These are phyloP conservation scores for Przewalskia tangutica DNA, from an alignment of 257 asterid genomes.

Conservation along the genomic window DNA sequence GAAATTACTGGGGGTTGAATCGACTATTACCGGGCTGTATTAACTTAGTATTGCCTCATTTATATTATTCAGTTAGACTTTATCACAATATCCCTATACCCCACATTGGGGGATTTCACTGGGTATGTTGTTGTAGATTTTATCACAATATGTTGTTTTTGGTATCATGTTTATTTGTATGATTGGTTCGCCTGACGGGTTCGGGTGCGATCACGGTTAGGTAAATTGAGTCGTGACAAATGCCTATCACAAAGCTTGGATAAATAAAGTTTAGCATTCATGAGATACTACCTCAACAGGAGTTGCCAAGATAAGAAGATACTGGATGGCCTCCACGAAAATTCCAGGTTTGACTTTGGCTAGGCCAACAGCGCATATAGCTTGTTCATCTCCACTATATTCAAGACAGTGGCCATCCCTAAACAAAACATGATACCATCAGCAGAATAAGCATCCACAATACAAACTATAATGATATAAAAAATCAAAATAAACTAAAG, in stretches of 20 bases:
- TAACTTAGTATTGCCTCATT: not conserved
- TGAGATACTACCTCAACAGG: conserved; percentile 66
- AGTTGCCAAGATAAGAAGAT: conserved; percentile 87
- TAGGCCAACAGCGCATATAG: conserved; percentile 89
- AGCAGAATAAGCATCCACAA: not conserved
- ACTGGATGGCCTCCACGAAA: conserved; percentile 89
- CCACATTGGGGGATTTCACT: too few relatives aligned
- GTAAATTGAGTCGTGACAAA: not conserved
- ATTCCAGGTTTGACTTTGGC: conserved; percentile 79
- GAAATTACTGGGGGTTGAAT: not conserved
- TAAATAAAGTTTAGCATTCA: not conserved
- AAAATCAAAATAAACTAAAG: conserved; percentile 7
- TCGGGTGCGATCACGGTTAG: not conserved
- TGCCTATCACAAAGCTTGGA: not conserved
- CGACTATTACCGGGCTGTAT: not conserved
- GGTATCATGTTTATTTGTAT: not conserved
- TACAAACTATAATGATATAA: not conserved
- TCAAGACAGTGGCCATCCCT: conserved; percentile 97
- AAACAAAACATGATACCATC: conserved; percentile 2
- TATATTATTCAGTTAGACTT: not conserved
- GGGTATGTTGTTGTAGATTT: too few relatives aligned
- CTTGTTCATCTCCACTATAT: conserved; percentile 88
- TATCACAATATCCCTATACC: too few relatives aligned
- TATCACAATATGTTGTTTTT: not conserved
- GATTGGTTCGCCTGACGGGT: not conserved